A percentile compares a stretch with the other conserved stretches of the same genome.
phyloP scores from a whole-genome alignment of 1,139 yeast species.

The Geotrichum reessii region DNA sequence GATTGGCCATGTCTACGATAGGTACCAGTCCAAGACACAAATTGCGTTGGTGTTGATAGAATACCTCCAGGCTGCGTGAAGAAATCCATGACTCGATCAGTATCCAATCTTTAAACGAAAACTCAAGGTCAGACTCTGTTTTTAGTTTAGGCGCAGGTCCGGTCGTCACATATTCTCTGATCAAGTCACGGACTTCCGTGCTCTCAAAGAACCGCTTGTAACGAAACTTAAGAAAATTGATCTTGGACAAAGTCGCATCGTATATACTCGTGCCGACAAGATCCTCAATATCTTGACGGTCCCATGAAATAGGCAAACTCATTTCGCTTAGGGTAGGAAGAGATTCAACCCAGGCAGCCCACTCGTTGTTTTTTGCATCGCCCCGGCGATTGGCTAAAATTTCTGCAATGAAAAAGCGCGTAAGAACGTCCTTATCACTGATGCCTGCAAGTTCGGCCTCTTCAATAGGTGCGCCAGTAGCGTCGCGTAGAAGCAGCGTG shows the following conservation, averaged over 20 bases:
- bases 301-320: slow-evolving; percentile 33
- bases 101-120: slow-evolving; percentile 27
- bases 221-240: slow-evolving; percentile 25
- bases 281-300: slow-evolving; percentile 26
- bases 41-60: slow-evolving; percentile 19
- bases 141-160: slow-evolving; percentile 17
- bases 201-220: slow-evolving; percentile 25
- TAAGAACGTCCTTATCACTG: slow-evolving; percentile 14
- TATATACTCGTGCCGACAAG: slow-evolving; percentile 30
- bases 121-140: slow-evolving; percentile 19
- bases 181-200: slow-evolving; percentile 19
- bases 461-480: slow-evolving; percentile 1
- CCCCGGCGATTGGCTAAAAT: slow-evolving; percentile 12
- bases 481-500: slow-evolving; percentile 5
- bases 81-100: slow-evolving; percentile 35
- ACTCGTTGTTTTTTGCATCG: slow-evolving; percentile 8
- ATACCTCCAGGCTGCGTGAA: slow-evolving; percentile 30
- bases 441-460: background rate
- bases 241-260: slow-evolving; percentile 31
- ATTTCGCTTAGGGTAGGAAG: slow-evolving; percentile 29
- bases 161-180: slow-evolving; percentile 22
- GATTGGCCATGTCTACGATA: slow-evolving; percentile 37
- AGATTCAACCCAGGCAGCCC: slow-evolving; percentile 25
- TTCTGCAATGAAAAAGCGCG: slow-evolving; percentile 14
- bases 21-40: slow-evolving; percentile 33